Evolutionary conservation across 768 basidiomycete species (phyloP).

Genomic region (Phaeotremella skinneri): DNA sequence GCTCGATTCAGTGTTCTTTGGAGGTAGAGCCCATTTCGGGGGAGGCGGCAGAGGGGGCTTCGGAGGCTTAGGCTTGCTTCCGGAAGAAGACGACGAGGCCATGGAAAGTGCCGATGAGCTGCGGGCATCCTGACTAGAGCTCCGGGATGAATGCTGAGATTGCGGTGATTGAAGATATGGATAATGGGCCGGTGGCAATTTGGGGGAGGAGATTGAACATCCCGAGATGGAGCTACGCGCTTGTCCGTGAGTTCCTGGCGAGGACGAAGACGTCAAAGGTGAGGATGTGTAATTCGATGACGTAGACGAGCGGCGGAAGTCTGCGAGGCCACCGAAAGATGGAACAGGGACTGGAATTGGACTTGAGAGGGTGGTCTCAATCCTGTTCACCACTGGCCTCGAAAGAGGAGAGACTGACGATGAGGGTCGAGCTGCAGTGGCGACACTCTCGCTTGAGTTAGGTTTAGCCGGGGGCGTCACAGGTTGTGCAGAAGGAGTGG

Average conservation of each 20-base stretch:
- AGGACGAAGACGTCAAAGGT: not conserved
- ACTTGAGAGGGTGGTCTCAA: no score
- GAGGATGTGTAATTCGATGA: no score
- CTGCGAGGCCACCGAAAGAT: no score
- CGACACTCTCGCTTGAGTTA: no score
- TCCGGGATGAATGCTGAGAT: not conserved
- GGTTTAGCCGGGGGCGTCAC: no score
- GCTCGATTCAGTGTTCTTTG: conserved; percentile 16
- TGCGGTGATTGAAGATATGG: conserved; percentile 14
- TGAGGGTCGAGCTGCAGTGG: no score
- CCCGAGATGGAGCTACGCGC: conserved; percentile 25
- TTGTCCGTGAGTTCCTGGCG: conserved; percentile 4
- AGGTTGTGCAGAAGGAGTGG: no score
- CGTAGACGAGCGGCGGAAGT: no score
- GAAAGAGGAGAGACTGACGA: no score
- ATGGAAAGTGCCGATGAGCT: conserved; percentile 12
- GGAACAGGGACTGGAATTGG: no score
- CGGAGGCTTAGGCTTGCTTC: not conserved
- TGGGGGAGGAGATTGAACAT: conserved; percentile 37
- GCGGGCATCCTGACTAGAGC: not conserved
- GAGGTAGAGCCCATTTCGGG: conserved; percentile 37
- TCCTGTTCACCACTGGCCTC: no score
- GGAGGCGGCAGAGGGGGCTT: not conserved
- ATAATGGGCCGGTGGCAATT: conserved; percentile 37
- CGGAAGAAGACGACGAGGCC: conserved; percentile 20